Base-by-base conservation (phyloP, 2,329 filamentous ascomycete species). In the Fusarium gaditjirri region DNA sequence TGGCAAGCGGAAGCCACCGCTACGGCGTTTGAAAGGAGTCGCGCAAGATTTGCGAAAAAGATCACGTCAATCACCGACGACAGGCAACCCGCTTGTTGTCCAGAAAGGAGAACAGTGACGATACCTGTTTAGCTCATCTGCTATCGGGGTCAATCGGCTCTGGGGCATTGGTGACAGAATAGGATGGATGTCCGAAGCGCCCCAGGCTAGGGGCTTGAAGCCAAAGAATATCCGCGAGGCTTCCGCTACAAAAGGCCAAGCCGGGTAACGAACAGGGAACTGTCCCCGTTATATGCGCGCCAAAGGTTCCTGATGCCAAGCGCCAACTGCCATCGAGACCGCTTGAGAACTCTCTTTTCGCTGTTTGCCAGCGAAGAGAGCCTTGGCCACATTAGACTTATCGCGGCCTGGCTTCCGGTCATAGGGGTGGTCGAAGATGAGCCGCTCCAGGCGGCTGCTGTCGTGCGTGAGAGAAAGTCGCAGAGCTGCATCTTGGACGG, bases 1-100 rank as follows among this genome's bases (percentile, higher is more conserved):
- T 96, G 78, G 93, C 93, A 4, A 86, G 86, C 53, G 87, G 87
- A 5, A 81, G 85, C 27, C 83, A 82, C 33, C 80, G 87, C 67
- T 88, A 85, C 71, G 88, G 79, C 76, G 36, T 43, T 82, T 70
- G 86, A 78, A 35, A 69, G 43, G 23, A 46, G 23, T 35, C 25
- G 31, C 46, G n/a, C 42, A 41, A 54, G 43, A 41, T n/a, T 38
- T 49, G 25, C 25, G 21, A 36, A 31, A 31, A 65, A 21, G 25
- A 55, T 31, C 25, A 56, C 13, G 39, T 41, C 35, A 68, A 50
- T 27, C 25, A 23, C 29, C 43, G 53, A 23, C 39, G 19, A 42
- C 38, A 59, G 41, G 29, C 33, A 56, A 36, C 39, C 12, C 29
- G n/a, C 55, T 25, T 46, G n/a, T 38, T 70, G 36, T 25, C 29